A percentile compares a stretch with the other conserved stretches of the same genome.
These are phyloP conservation scores for Amphicarpaea edgeworthii DNA, from an alignment of 306 rosid genomes.

Conservation along the genomic window DNA sequence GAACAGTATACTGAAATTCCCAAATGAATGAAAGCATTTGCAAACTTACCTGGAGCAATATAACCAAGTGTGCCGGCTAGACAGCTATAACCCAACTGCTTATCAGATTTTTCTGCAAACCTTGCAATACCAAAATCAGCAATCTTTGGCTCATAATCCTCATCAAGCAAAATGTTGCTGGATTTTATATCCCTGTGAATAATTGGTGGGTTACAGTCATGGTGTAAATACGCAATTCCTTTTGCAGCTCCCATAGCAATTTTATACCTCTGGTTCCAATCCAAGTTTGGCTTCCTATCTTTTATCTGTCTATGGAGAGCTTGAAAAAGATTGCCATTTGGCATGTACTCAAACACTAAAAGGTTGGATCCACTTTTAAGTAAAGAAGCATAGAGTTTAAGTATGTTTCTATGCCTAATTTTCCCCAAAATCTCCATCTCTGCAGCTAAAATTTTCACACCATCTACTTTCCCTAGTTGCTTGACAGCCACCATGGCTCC, in stretches of 20 bases:
- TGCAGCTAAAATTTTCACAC: slow-evolving; percentile 73
- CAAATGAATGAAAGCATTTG: slow-evolving; percentile 8
- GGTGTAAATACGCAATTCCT: slow-evolving; percentile 93
- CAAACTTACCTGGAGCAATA: slow-evolving; percentile 91
- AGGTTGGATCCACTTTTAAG: slow-evolving; percentile 72
- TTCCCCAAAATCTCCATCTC: slow-evolving; percentile 93
- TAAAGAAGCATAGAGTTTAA: slow-evolving; percentile 92
- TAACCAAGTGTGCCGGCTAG: slow-evolving; percentile 95
- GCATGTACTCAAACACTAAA: slow-evolving; percentile 91
- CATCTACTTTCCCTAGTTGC: slow-evolving; percentile 71
- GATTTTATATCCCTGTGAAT: slow-evolving; percentile 94
- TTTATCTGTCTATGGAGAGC: slow-evolving; percentile 73
- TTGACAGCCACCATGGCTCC: slow-evolving; percentile 79
- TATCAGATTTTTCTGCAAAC: slow-evolving; percentile 63
- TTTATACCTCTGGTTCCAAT: slow-evolving; percentile 82
- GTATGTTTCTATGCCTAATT: slow-evolving; percentile 82
- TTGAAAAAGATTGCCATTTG: slow-evolving; percentile 82
- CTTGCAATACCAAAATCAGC: slow-evolving; percentile 98
- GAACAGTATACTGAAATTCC: slow-evolving; percentile 9
- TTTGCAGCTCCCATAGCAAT: slow-evolving; percentile 90
- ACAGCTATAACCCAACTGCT: slow-evolving; percentile 64
- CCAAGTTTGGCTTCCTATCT: slow-evolving; percentile 62
- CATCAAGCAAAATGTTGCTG: slow-evolving; percentile 88
- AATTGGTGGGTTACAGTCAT: slow-evolving; percentile 85
- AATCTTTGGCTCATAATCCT: slow-evolving; percentile 80